Percentiles rank a stretch among this genome's conserved stretches.
phyloP scores from a whole-genome alignment of 140 eudicot species.

The Cichorium intybus region DNA sequence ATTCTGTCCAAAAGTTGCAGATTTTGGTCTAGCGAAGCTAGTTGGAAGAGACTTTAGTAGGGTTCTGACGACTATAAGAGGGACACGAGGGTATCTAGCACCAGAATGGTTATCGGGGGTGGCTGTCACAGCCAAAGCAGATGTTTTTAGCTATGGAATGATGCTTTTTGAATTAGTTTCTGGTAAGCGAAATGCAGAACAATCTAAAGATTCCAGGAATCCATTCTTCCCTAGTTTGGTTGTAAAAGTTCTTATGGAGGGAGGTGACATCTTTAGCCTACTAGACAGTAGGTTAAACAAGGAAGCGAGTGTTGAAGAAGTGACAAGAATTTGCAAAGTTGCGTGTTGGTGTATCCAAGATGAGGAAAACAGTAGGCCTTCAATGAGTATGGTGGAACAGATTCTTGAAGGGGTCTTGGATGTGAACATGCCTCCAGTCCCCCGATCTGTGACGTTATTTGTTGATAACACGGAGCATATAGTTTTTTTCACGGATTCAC shows the following conservation, averaged over 20 bases:
- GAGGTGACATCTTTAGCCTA: conserved; percentile 48
- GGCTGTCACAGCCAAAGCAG: conserved; percentile 62
- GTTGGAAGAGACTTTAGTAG: conserved; percentile 61
- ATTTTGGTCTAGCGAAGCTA: conserved; percentile 72
- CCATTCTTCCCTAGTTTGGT: conserved; percentile 51
- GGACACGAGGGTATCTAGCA: conserved; percentile 67
- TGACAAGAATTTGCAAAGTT: conserved; percentile 38
- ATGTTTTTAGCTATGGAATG: conserved; percentile 69
- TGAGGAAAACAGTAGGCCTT: conserved; percentile 52
- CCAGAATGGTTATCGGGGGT: conserved; percentile 75
- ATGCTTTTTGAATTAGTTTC: conserved; percentile 56
- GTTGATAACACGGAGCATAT: not conserved
- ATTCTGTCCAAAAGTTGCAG: conserved; percentile 55
- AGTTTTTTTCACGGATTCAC: not conserved
- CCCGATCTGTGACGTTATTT: not conserved
- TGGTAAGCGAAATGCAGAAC: conserved; percentile 46
- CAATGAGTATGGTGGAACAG: conserved; percentile 61
- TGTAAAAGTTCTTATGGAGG: conserved; percentile 32
- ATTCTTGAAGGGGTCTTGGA: conserved; percentile 62
- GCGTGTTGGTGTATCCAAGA: conserved; percentile 88
- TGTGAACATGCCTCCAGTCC: conserved; percentile 43
- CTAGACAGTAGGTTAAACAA: conserved; percentile 44
- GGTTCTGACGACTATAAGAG: conserved; percentile 63
- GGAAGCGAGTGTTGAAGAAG: conserved; percentile 43
- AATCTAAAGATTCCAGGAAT: conserved; percentile 29